Conservation (phyloP, 768 basidiomycete species). For the Pleurotus pulmonarius region DNA sequence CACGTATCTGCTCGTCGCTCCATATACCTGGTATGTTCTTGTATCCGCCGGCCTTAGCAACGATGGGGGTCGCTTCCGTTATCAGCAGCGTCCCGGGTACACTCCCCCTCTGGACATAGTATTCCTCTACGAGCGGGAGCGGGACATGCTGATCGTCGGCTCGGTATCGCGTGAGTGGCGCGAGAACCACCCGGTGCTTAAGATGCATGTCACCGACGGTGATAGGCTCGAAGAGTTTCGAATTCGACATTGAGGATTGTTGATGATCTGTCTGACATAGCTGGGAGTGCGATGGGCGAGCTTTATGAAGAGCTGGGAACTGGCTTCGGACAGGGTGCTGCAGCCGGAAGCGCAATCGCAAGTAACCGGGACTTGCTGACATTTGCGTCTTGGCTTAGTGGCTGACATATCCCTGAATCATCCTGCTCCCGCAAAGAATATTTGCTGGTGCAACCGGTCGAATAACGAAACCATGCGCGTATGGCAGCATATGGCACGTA, state of each 20-base stretch:
- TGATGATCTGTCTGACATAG: too few species aligned
- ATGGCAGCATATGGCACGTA: too few species aligned
- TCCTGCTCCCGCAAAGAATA: too few species aligned
- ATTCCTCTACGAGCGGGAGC: conserved; percentile 24
- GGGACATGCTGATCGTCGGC: conserved; percentile 22
- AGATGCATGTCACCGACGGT: conserved; percentile 24
- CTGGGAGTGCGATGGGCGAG: too few species aligned
- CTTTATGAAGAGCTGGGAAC: too few species aligned
- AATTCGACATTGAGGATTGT: conserved; percentile 3
- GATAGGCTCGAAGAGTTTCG: conserved; percentile 27
- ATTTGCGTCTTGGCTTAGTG: too few species aligned
- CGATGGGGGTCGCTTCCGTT: conserved; percentile 41
- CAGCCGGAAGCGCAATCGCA: too few species aligned
- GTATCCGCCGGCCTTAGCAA: conserved; percentile 24
- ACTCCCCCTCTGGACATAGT: conserved; percentile 33
- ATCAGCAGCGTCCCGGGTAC: conserved; percentile 39
- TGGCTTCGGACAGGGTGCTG: too few species aligned
- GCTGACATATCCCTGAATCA: too few species aligned
- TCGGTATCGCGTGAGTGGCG: conserved; percentile 30
- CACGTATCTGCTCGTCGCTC: conserved; percentile 42
- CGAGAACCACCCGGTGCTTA: conserved; percentile 31
- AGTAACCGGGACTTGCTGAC: too few species aligned
- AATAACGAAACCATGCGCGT: too few species aligned
- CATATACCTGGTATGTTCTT: conserved; percentile 45
- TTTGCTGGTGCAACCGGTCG: too few species aligned